phyloP scores from a whole-genome alignment of 345 rosid genomes.

The Brassica incana region DNA sequence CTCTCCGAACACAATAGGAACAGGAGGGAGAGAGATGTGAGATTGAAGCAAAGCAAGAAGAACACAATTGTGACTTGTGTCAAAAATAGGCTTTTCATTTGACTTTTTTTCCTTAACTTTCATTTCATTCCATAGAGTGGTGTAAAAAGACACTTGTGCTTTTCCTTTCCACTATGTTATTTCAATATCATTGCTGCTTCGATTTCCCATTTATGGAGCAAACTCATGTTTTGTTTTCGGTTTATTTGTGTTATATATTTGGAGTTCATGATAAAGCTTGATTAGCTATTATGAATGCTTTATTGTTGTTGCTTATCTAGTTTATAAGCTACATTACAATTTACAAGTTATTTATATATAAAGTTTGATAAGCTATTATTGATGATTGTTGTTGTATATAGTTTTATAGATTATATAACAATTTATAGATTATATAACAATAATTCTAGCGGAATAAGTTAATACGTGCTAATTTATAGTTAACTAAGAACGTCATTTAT shows the following conservation, averaged over 20 bases:
- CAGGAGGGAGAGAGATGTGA: conserved; percentile 32
- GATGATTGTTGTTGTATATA: background rate
- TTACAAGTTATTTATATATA: no score
- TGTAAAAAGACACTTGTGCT: conserved; percentile 25
- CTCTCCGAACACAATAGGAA: background rate
- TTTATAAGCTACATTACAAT: background rate
- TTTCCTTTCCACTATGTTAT: conserved; percentile 34
- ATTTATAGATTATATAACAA: background rate
- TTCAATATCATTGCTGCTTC: conserved; percentile 33
- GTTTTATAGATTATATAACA: background rate
- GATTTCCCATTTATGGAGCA: conserved; percentile 37
- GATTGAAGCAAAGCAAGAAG: conserved; percentile 36
- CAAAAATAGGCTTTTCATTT: conserved; percentile 33
- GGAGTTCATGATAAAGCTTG: background rate
- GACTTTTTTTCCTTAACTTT: conserved; percentile 29
- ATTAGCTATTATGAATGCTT: background rate
- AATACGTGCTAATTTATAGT: background rate
- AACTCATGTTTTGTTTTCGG: conserved; percentile 30
- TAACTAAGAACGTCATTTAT: background rate
- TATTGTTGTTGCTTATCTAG: background rate
- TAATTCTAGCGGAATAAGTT: background rate
- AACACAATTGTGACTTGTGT: conserved; percentile 28
- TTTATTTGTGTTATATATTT: background rate
- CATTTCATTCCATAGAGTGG: conserved; percentile 28
- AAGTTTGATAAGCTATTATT: background rate